These are phyloP conservation scores for Aspergillus neotritici DNA, from an alignment of 2,329 filamentous ascomycete species.

Conservation along the genomic window DNA sequence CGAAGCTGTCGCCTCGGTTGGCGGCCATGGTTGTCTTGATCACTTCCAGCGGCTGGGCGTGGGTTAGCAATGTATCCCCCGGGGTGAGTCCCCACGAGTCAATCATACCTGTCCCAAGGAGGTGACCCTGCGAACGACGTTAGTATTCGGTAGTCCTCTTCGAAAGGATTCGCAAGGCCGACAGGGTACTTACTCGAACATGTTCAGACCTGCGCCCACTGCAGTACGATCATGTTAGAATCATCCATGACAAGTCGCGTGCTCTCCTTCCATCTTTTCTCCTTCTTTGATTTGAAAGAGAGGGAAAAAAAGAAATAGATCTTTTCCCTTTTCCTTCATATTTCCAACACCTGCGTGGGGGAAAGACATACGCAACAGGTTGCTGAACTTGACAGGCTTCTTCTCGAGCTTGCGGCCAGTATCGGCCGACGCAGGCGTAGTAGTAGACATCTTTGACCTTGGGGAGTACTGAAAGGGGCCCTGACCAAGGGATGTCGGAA, in stretches of 20 bases:
- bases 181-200: slow-evolving; percentile 67
- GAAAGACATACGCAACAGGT: slow-evolving; percentile 65
- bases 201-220: slow-evolving; percentile 86
- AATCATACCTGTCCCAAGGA: slow-evolving; percentile 58
- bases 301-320: too few species aligned
- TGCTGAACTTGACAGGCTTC: slow-evolving; percentile 99
- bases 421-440: slow-evolving; percentile 47
- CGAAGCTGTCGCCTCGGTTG: slow-evolving; percentile 84
- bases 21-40: slow-evolving; percentile 99
- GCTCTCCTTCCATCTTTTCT: too few species aligned
- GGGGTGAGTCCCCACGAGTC: too few species aligned
- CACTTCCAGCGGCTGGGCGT: slow-evolving; percentile 80
- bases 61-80: too few species aligned
- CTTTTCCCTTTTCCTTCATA: too few species aligned
- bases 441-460: slow-evolving; percentile 52
- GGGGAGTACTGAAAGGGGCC: slow-evolving; percentile 61
- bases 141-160: slow-evolving; percentile 6
- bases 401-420: slow-evolving; percentile 68
- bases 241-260: slow-evolving; percentile 12
- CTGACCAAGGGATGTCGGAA: slow-evolving; percentile 95
- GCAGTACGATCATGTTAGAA: slow-evolving; percentile 16
- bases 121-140: slow-evolving; percentile 49
- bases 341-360: background rate
- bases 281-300: too few species aligned
- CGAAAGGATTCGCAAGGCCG: background rate